Base-by-base conservation (phyloP, 495 filamentous ascomycete genomes). In the Tirmania nivea region DNA sequence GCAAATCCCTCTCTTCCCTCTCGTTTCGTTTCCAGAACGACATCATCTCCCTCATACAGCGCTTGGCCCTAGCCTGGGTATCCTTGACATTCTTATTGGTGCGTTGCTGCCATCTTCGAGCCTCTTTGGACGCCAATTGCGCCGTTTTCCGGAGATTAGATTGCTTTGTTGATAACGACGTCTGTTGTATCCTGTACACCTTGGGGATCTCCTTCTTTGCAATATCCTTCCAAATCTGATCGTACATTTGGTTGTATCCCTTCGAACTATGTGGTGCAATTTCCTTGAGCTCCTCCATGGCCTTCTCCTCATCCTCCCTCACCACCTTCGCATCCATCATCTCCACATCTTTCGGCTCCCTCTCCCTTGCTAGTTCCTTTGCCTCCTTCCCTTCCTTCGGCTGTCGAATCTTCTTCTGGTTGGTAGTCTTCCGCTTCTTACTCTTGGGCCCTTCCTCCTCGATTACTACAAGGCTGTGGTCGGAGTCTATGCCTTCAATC, bases 41-140 rank as follows among this genome's bases (percentile, higher is more conserved):
- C 79, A 95, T 90, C 90, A 99, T 99, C 69, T 99, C 90, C 59
- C 90, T 79, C 90, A 99, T 99, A 52, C 84, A 87, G 49, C 90
- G 79, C 72, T 99, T 99, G 17, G 90, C 92, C 19, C 92, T 79
- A 39, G 92, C 90, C 59, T 96, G 92, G 0, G 90, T 84, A 66
- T 99, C 90, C 68, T 99, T 99, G 62, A 80, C 83, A 61, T 87
- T 90, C 74, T 99, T 99, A 71, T 96, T 99, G 37, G 90, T 96
- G 37, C 84, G 81, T 48, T 88, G 79, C 63, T 99, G 93, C 90
- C 90, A 99, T 60, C 92, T 74, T 59, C 88, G 83, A 37, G 92
- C 90, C 68, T 99, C 92, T 64, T 99, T 99, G 54, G 88, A 86
- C 34, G 90, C 92, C 51, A 99, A 73, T 64, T 95, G 88, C 14